phyloP scores from a whole-genome alignment of 1,284 basidiomycete genomes.

The Naganishia sp. region DNA sequence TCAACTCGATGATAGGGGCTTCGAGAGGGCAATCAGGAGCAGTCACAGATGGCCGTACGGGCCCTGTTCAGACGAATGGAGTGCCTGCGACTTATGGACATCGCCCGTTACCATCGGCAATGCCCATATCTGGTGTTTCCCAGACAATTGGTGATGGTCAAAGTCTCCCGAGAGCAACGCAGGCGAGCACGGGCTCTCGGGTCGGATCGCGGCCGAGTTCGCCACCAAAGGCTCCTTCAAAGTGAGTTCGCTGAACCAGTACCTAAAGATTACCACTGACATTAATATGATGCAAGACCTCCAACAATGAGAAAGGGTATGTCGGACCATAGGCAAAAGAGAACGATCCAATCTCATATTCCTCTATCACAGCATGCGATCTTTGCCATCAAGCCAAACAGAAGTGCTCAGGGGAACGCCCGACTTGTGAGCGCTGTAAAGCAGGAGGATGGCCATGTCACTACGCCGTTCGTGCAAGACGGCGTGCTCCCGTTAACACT shows the following conservation, averaged over 20 bases:
- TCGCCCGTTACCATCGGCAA: too few relatives aligned
- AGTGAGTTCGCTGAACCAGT: background rate
- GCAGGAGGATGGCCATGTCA: conserved; percentile 51
- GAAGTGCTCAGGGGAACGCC: conserved; percentile 53
- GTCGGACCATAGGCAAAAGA: background rate
- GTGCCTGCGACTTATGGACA: too few relatives aligned
- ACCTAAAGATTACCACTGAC: background rate
- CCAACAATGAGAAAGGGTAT: conserved; percentile 27
- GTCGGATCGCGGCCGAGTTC: conserved; percentile 5
- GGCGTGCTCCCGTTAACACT: conserved; percentile 33
- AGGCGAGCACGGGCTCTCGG: background rate
- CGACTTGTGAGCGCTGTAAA: conserved; percentile 49
- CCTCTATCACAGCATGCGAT: conserved; percentile 45
- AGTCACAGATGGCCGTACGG: too few relatives aligned
- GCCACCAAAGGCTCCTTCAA: conserved; percentile 1
- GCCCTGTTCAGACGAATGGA: too few relatives aligned
- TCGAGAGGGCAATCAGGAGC: background rate
- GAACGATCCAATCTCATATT: background rate
- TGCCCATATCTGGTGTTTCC: too few relatives aligned
- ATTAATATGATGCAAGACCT: background rate
- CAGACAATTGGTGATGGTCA: too few relatives aligned
- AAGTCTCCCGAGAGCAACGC: too few relatives aligned
- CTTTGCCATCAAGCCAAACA: conserved; percentile 52
- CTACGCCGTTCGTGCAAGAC: conserved; percentile 51
- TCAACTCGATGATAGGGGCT: background rate